Percentiles rank a stretch among this genome's conserved stretches.
Evolutionary conservation across 306 rosid species (phyloP).

Genomic region (Trifolium repens): DNA sequence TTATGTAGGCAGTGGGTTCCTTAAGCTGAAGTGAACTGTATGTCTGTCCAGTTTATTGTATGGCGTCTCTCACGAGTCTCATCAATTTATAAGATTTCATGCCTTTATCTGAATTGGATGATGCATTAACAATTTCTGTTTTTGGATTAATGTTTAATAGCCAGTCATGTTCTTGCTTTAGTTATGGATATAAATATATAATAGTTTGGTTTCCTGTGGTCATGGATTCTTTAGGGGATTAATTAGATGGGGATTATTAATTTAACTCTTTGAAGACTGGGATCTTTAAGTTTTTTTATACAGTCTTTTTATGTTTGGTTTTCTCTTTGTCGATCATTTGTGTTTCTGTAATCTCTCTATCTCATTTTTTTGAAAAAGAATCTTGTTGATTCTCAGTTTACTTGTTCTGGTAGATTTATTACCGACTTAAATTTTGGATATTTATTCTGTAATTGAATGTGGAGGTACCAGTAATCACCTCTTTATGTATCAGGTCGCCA

Average conservation of each 20-base stretch:
- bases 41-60: slow-evolving; percentile 25
- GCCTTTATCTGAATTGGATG: slow-evolving; percentile 6
- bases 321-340: not conserved
- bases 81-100: slow-evolving; percentile 3
- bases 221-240: not conserved
- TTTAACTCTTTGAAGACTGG: slow-evolving; percentile 5
- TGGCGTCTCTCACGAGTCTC: not conserved
- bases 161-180: not conserved
- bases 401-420: slow-evolving; percentile 24
- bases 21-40: slow-evolving; percentile 12
- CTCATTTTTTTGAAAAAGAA: not conserved
- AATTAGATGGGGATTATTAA: not conserved
- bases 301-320: not conserved
- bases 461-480: slow-evolving; percentile 29
- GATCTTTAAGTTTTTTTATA: not conserved
- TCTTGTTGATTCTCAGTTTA: not conserved
- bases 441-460: slow-evolving; percentile 32
- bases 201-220: slow-evolving; percentile 32
- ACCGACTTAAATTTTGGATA: slow-evolving; percentile 26
- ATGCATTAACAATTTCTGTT: not conserved
- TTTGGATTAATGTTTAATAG: slow-evolving; percentile 9
- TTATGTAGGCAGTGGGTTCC: slow-evolving; percentile 15
- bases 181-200: slow-evolving; percentile 2
- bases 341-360: slow-evolving; percentile 8
- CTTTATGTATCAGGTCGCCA: slow-evolving; percentile 68